Evolutionary conservation across 2,329 filamentous ascomycete species (phyloP).

Genomic region (Lachnellula cervina): DNA sequence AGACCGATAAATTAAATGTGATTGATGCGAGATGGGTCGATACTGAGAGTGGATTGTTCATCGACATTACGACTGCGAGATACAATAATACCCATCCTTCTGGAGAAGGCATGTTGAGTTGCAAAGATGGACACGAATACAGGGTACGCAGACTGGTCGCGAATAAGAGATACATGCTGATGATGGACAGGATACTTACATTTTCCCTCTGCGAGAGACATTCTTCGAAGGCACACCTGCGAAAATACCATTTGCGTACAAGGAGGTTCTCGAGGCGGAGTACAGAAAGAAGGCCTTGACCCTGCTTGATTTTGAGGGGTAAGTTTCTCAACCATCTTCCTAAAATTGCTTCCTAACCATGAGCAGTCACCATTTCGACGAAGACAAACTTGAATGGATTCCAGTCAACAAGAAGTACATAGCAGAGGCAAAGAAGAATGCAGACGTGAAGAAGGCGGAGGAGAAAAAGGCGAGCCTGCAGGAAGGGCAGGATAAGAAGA

Average conservation of each 20-base stretch:
- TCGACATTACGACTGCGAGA: constrained; percentile 75
- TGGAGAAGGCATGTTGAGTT: constrained; percentile 43
- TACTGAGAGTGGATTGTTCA: constrained; percentile 67
- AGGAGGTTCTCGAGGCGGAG: constrained; percentile 53
- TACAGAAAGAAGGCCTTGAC: constrained; percentile 50
- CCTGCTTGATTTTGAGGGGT: constrained; percentile 49
- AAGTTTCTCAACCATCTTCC: constrained; percentile 23
- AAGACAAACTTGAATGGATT: constrained; percentile 35
- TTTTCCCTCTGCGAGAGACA: constrained; percentile 66
- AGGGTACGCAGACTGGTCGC: constrained; percentile 31
- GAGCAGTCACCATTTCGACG: constrained; percentile 39
- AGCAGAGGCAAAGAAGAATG: not conserved
- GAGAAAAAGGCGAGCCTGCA: not conserved
- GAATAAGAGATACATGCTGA: constrained; percentile 2
- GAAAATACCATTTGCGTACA: constrained; percentile 61
- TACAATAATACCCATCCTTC: constrained; percentile 34
- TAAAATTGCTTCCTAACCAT: not conserved
- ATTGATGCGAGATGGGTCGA: constrained; percentile 87
- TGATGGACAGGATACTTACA: constrained; percentile 44
- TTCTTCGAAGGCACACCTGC: constrained; percentile 62
- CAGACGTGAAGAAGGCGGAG: not conserved
- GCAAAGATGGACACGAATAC: constrained; percentile 49
- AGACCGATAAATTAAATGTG: constrained; percentile 66
- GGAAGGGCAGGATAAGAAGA: not conserved
- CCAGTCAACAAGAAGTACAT: constrained; percentile 17